Base-by-base conservation (phyloP, 805 yeast genomes). In the Torulaspora microellipsoides region DNA sequence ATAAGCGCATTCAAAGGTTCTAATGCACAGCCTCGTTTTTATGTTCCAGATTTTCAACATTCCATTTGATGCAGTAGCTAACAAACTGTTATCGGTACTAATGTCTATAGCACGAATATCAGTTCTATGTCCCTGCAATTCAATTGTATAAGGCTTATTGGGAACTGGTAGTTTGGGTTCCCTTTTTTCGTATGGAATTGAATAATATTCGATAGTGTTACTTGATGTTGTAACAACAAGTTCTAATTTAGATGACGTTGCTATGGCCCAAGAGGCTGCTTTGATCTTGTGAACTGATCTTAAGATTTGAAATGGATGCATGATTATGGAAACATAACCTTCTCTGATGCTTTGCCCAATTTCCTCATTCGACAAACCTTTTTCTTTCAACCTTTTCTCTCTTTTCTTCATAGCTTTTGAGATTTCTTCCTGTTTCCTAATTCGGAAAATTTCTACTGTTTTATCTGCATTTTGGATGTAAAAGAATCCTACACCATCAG, bases 51-150 rank as follows among this genome's bases (percentile, higher is more conserved):
- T 73, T 59, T 93, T 93, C 49, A 93, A 67, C 52, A 79, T 76
- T 15, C 97, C 97, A 58, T 89, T 88, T 2, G 96, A 84, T 0
- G 96, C 96, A 1, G 96, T 83, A 2, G 89, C 95, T 33, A 91
- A 68, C 45, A 93, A 68, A 60, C 79, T 80, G 61, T 82, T 79
- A 66, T 91, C 96, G 42, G 80, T 78, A 44, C 95, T 84, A 29
- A 93, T 72, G 53, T 88, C 90, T 59, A 87, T 69, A 4, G 95
- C 75, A 55, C 99, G 76, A 23, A 91, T 75, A 64, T 93, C 99
- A 2, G 88, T 80, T 60, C 97, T 78, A 64, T 90, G 97, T 15
- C 99, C 99, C 41, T 77, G 75, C 33, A 80, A 65, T 38, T 89
- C 96, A 15, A 93, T 71, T 2, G 81, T 65, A 54, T 77, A 77